Percentiles rank a stretch among this genome's conserved stretches.
These are phyloP conservation scores for Neocucurbitaria cava DNA, from an alignment of 2,329 filamentous ascomycete genomes.

Conservation along the genomic window DNA sequence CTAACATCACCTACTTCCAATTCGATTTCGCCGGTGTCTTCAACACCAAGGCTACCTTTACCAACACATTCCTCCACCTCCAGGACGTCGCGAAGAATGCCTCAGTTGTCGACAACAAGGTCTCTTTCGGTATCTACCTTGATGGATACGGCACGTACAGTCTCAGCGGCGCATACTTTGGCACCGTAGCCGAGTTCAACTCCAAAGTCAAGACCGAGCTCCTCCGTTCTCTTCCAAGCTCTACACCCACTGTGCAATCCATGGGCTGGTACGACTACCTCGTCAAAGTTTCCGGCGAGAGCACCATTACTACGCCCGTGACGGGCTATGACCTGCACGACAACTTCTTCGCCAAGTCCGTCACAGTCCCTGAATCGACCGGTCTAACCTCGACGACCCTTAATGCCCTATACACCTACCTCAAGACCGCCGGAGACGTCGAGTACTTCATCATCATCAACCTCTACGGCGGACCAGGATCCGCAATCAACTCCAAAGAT, in stretches of 20 bases:
- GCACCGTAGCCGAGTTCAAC: slow-evolving; percentile 47
- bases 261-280: slow-evolving; percentile 50
- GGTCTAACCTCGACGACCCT: slow-evolving; percentile 39
- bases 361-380: slow-evolving; percentile 47
- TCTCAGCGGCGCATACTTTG: slow-evolving; percentile 52
- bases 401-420: slow-evolving; percentile 41
- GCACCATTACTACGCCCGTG: slow-evolving; percentile 33
- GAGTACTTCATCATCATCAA: slow-evolving; percentile 49
- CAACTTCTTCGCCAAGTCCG: slow-evolving; percentile 51
- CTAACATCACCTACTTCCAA: slow-evolving; percentile 36
- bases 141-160: slow-evolving; percentile 44
- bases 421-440: slow-evolving; percentile 26
- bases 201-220: slow-evolving; percentile 48
- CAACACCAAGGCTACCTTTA: slow-evolving; percentile 38
- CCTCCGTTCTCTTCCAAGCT: slow-evolving; percentile 44
- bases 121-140: slow-evolving; percentile 53
- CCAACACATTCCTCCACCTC: slow-evolving; percentile 50
- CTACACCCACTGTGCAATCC: slow-evolving; percentile 29
- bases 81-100: slow-evolving; percentile 51
- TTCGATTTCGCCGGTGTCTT: slow-evolving; percentile 36
- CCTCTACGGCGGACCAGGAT: slow-evolving; percentile 48
- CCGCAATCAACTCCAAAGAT: slow-evolving; percentile 44
- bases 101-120: slow-evolving; percentile 50
- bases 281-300: slow-evolving; percentile 50
- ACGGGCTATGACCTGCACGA: slow-evolving; percentile 49